phyloP scores from a whole-genome alignment of 2,329 filamentous ascomycete genomes.

The Aspergillus pseudonomiae region DNA sequence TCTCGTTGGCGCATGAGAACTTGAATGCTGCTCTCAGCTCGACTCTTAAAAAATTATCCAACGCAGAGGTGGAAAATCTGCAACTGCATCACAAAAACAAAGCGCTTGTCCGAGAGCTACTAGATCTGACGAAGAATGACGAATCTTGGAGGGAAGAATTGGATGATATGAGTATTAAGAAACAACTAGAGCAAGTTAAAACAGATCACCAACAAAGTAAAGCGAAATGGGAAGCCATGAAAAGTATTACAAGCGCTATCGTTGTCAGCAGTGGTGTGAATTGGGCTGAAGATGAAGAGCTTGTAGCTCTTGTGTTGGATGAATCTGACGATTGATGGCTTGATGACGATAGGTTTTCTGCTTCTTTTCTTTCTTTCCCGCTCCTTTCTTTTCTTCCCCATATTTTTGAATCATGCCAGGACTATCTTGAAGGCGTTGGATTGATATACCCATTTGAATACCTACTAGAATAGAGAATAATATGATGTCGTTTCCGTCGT shows the following conservation, averaged over 20 bases:
- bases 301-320: constrained; percentile 73
- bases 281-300: constrained; percentile 71
- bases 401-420: background rate
- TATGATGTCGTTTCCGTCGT: background rate
- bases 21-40: constrained; percentile 58
- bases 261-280: constrained; percentile 81
- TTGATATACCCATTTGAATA: constrained; percentile 11
- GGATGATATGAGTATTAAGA: constrained; percentile 55
- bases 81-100: constrained; percentile 63
- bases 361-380: background rate
- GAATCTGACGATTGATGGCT: constrained; percentile 57
- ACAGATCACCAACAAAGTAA: constrained; percentile 63
- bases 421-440: constrained; percentile 16
- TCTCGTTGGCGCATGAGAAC: constrained; percentile 66
- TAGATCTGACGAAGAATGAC: constrained; percentile 64
- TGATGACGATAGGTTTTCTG: constrained; percentile 1
- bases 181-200: constrained; percentile 63
- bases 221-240: constrained; percentile 73
- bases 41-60: constrained; percentile 57
- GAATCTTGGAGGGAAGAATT: constrained; percentile 56
- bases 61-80: constrained; percentile 62
- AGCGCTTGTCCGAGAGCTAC: constrained; percentile 63
- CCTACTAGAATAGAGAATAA: background rate
- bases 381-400: background rate
- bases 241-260: constrained; percentile 75